A percentile compares a stretch with the other conserved stretches of the same genome.
phyloP scores from a whole-genome alignment of 2,329 filamentous ascomycete genomes.

The Fusarium sulawesiense region DNA sequence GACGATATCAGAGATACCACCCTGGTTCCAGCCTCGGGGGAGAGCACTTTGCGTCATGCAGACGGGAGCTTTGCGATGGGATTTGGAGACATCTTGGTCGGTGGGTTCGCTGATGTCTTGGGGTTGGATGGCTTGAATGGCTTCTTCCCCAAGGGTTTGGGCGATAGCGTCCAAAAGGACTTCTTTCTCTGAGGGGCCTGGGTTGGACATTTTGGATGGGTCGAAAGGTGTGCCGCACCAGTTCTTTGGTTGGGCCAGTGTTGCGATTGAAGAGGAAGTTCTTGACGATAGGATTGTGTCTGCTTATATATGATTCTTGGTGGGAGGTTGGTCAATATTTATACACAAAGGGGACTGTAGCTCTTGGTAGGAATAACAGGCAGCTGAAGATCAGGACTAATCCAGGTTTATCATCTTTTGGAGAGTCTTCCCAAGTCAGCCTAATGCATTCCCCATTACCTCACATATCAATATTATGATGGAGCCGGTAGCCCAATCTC shows the following conservation, averaged over 20 bases:
- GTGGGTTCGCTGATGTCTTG: rapidly evolving
- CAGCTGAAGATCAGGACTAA: too few relatives aligned
- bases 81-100: not conserved
- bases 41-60: not conserved
- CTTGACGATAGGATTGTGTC: too few relatives aligned
- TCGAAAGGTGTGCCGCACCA: not conserved
- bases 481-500: too few relatives aligned
- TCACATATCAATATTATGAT: too few relatives aligned
- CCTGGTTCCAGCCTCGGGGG: not conserved
- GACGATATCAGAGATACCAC: not conserved
- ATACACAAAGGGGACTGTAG: too few relatives aligned
- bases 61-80: not conserved
- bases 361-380: too few relatives aligned
- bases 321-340: too few relatives aligned
- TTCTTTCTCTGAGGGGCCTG: not conserved
- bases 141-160: not conserved
- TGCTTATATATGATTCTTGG: too few relatives aligned
- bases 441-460: too few relatives aligned
- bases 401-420: too few relatives aligned
- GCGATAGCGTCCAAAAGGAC: not conserved
- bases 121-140: not conserved
- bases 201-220: not conserved
- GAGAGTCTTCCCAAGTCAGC: too few relatives aligned
- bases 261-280: not conserved
- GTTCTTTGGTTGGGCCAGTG: not conserved